Evolutionary conservation across 306 rosid species (phyloP).

Genomic region (Psophocarpus tetragonolobus): DNA sequence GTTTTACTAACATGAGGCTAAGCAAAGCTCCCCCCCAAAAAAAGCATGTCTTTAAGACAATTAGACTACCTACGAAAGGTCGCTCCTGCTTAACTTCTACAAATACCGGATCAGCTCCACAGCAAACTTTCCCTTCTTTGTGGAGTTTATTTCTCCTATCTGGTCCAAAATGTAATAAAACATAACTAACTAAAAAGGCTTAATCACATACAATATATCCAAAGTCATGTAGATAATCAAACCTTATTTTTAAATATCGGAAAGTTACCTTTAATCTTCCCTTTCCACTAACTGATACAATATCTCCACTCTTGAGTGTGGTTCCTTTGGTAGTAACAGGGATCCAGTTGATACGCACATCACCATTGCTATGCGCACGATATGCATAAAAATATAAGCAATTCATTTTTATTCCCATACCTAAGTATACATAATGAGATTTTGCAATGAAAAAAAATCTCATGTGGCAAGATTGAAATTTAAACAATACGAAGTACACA

Average conservation of each 20-base stretch:
- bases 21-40: background rate
- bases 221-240: conserved; percentile 20
- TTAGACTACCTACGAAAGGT: background rate
- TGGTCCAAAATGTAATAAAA: conserved; percentile 40
- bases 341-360: conserved; percentile 87
- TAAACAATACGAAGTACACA: background rate
- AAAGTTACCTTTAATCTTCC: conserved; percentile 80
- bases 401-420: background rate
- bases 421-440: background rate
- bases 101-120: conserved; percentile 76
- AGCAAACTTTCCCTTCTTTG: conserved; percentile 85
- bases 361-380: conserved; percentile 62
- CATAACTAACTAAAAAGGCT: conserved; percentile 9
- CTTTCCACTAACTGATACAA: conserved; percentile 78
- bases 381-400: background rate
- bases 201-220: background rate
- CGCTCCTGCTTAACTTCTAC: conserved; percentile 30
- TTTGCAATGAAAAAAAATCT: background rate
- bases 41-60: background rate
- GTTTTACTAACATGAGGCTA: background rate
- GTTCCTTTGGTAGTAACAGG: conserved; percentile 78
- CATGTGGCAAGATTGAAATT: background rate
- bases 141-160: conserved; percentile 83
- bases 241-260: conserved; percentile 23
- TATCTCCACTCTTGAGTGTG: conserved; percentile 75